phyloP scores from a whole-genome alignment of 78 protist species.

The Blattamonas nauphoetae region DNA sequence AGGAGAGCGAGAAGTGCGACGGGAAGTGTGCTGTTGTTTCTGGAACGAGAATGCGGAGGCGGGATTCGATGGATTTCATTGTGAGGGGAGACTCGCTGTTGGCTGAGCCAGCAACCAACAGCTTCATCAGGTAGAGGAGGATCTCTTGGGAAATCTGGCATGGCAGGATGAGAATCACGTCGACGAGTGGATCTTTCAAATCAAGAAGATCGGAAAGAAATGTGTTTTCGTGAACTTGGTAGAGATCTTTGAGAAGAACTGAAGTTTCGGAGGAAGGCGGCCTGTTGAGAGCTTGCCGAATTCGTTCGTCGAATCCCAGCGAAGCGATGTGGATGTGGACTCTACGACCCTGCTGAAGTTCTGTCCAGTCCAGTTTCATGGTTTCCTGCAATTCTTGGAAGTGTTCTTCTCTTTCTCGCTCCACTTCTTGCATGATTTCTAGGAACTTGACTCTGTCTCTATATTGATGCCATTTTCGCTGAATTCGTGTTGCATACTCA shows the following conservation, averaged over 20 bases:
- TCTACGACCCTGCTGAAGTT: not conserved
- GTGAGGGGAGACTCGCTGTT: not conserved
- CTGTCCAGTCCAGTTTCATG: not conserved
- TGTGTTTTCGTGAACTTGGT: no score
- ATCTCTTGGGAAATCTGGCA: not conserved
- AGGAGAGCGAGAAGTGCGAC: not conserved
- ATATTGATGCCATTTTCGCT: not conserved
- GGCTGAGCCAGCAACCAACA: not conserved
- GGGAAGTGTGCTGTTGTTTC: not conserved
- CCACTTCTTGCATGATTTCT: not conserved
- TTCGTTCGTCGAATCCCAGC: not conserved
- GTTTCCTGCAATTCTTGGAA: not conserved
- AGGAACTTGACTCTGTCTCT: not conserved
- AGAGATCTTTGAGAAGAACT: no score
- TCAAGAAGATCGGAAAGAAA: not conserved
- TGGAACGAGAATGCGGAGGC: not conserved
- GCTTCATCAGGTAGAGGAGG: not conserved
- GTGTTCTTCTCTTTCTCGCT: not conserved
- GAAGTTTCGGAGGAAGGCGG: no score
- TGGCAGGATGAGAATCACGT: not conserved
- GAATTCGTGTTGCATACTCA: not conserved
- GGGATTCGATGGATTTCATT: not conserved
- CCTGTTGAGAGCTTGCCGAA: not conserved
- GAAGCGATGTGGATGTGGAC: not conserved
- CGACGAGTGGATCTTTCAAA: not conserved